phyloP scores from a whole-genome alignment of 495 filamentous ascomycete genomes.

The Clohesyomyces aquaticus region DNA sequence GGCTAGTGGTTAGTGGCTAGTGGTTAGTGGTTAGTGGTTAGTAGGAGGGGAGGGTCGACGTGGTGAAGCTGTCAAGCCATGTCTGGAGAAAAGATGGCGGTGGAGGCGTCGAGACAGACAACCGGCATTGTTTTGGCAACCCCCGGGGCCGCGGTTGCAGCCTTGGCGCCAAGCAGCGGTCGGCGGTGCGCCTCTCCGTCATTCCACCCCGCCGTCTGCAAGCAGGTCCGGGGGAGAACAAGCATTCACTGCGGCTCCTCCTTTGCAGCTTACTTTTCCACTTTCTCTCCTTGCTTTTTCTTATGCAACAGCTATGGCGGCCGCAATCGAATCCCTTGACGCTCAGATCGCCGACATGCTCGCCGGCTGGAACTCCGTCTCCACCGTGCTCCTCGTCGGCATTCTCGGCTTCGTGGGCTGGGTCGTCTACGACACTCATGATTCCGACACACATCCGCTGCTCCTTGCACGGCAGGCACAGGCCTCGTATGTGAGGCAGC shows the following conservation, averaged over 20 bases:
- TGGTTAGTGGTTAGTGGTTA: slow-evolving; percentile 25
- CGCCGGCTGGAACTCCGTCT: slow-evolving; percentile 78
- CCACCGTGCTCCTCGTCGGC: slow-evolving; percentile 62
- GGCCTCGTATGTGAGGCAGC: slow-evolving; percentile 74
- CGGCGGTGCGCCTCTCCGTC: neutral
- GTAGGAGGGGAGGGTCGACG: too few relatives aligned
- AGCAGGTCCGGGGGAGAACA: neutral
- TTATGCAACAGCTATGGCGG: slow-evolving; percentile 30
- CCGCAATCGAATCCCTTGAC: slow-evolving; percentile 60
- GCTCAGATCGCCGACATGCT: slow-evolving; percentile 67
- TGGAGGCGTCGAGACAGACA: neutral
- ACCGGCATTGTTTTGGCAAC: slow-evolving; percentile 14
- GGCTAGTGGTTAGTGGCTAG: slow-evolving; percentile 20
- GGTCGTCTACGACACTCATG: slow-evolving; percentile 61
- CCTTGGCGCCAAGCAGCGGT: neutral
- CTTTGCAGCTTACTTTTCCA: slow-evolving; percentile 1
- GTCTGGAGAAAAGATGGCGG: too few relatives aligned
- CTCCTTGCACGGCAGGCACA: slow-evolving; percentile 83
- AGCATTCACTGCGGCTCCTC: neutral
- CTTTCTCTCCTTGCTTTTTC: slow-evolving; percentile 11
- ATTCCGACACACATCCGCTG: slow-evolving; percentile 90
- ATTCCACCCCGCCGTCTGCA: slow-evolving; percentile 3
- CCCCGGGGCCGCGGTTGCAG: neutral
- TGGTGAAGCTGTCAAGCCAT: too few relatives aligned
- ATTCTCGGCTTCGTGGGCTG: slow-evolving; percentile 68